Percentiles rank a stretch among this genome's conserved stretches.
Conservation (phyloP, 2,329 filamentous ascomycete species). For the Pseudogymnoascus sp. region DNA sequence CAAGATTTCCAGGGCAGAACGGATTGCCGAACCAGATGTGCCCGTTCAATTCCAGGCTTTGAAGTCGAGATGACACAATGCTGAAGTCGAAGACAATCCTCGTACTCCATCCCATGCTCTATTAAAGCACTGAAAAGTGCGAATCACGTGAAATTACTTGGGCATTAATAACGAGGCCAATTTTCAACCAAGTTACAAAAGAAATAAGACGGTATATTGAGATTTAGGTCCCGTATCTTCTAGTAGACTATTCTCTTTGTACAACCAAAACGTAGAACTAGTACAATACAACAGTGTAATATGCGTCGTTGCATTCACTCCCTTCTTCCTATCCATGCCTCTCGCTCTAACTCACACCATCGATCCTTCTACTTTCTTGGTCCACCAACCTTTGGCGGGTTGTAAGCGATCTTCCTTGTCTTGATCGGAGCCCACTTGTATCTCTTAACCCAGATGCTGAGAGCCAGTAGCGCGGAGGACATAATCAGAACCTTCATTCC, state of each 20-base stretch:
- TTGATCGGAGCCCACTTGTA: constrained; percentile 99
- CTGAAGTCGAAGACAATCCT: not conserved
- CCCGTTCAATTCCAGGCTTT: not conserved
- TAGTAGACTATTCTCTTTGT: constrained; percentile 20
- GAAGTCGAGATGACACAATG: not conserved
- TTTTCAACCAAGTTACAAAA: not conserved
- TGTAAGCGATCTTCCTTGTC: constrained; percentile 88
- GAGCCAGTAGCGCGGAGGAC: constrained; percentile 67
- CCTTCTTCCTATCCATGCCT: constrained; percentile 21
- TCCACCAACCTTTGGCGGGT: constrained; percentile 50
- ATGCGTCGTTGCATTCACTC: constrained; percentile 13
- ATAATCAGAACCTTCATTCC: constrained; percentile 91
- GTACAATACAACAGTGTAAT: constrained; percentile 21
- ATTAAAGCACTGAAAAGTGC: not conserved
- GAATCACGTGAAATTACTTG: not conserved
- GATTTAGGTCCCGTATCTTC: constrained; percentile 7
- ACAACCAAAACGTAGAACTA: constrained; percentile 27
- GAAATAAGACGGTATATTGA: constrained; percentile 10
- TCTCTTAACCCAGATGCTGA: constrained; percentile 97
- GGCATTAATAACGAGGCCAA: not conserved
- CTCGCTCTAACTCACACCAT: constrained; percentile 10
- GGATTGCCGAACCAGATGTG: constrained; percentile 4
- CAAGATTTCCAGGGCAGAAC: constrained; percentile 6
- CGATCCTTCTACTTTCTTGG: constrained; percentile 7
- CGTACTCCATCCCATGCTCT: not conserved